Percentiles rank a stretch among this genome's conserved stretches.
Evolutionary conservation across 2,329 filamentous ascomycete species (phyloP).

Genomic region (Trichoderma gracile): DNA sequence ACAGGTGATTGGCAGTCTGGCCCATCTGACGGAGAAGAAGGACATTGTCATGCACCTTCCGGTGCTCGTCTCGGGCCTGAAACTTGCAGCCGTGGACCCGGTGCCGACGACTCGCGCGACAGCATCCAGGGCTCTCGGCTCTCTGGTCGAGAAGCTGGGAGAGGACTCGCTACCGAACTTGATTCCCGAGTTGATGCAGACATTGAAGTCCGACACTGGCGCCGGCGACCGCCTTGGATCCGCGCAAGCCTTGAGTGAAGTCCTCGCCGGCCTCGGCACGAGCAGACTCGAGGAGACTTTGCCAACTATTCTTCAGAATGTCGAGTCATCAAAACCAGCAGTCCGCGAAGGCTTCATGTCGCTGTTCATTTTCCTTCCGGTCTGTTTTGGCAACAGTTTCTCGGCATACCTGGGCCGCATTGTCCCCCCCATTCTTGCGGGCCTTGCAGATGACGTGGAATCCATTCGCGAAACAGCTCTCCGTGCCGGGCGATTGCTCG

Average conservation of each 20-base stretch:
- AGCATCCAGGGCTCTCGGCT: slow-evolving; percentile 91
- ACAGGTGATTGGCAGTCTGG: slow-evolving; percentile 96
- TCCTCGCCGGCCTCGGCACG: slow-evolving; percentile 91
- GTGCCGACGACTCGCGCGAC: slow-evolving; percentile 96
- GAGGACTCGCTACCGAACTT: slow-evolving; percentile 96
- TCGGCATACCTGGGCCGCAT: slow-evolving; percentile 93
- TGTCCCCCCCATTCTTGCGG: slow-evolving; percentile 90
- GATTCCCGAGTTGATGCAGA: slow-evolving; percentile 96
- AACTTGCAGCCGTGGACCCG: slow-evolving; percentile 87
- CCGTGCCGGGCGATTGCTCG: slow-evolving; percentile 86
- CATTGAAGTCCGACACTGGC: slow-evolving; percentile 93
- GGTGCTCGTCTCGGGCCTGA: slow-evolving; percentile 86
- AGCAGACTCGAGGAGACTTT: slow-evolving; percentile 91
- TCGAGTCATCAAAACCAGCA: slow-evolving; percentile 83
- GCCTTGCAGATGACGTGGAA: slow-evolving; percentile 92
- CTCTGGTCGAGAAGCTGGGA: slow-evolving; percentile 95
- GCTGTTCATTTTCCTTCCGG: slow-evolving; percentile 96
- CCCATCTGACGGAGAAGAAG: slow-evolving; percentile 94
- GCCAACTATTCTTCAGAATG: slow-evolving; percentile 94
- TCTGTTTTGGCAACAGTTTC: slow-evolving; percentile 98
- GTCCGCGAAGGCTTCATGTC: slow-evolving; percentile 99
- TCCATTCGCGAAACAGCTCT: slow-evolving; percentile 96
- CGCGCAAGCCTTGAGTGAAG: slow-evolving; percentile 93
- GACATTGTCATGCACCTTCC: slow-evolving; percentile 89
- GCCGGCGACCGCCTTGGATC: slow-evolving; percentile 95